Base-by-base conservation (phyloP, 306 rosid species). In the Trifolium fragiferum region DNA sequence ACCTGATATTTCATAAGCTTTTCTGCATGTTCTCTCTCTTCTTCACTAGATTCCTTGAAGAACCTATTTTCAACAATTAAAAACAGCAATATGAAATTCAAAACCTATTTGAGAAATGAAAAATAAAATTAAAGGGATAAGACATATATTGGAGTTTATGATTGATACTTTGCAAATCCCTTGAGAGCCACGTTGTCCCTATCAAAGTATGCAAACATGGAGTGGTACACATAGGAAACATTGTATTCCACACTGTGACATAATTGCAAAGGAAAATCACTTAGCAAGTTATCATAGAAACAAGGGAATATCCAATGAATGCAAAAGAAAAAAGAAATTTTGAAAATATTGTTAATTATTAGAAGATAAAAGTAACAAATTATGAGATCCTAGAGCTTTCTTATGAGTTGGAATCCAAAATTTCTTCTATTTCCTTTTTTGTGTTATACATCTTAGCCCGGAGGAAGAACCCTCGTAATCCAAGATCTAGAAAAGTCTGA, bases 121-220 rank as follows among this genome's bases (percentile, higher is more conserved):
- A 53, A 68, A 74, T 11, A 37, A 18, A 65, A 20, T 0, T 40
- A 68, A 10, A 50, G 8, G 8, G 2, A 20, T 16, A 2, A 64
- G 23, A 4, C 33, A 14, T 33, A 15, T 23, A 15, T 23, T 27
- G 19, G 70, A 55, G 58, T 70, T 33, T 8, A 5, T 46, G 60
- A 35, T 72, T 30, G 14, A 78, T 86, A 86, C 90, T 76, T 86
- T 69, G 90, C 90, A 23, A 84, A 53, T 75, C 88, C 90, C 67
- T 55, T 86, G 76, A 84, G 86, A 73, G 90, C 86, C 43, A 86
- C 77, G 60, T 86, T 84, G 79, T 86, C 90, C 60, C 90, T 84
- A 85, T 86, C 86, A 65, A 86, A 86, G 83, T 86, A 86, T 46
- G 90, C 90, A 81, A 68, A 86, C 88, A 86, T 10, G 77, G 88